Evolutionary conservation across 495 filamentous ascomycete genomes (phyloP), one percentile per base, ranked within the genome.

Genomic region (Penicillium parvum): DNA sequence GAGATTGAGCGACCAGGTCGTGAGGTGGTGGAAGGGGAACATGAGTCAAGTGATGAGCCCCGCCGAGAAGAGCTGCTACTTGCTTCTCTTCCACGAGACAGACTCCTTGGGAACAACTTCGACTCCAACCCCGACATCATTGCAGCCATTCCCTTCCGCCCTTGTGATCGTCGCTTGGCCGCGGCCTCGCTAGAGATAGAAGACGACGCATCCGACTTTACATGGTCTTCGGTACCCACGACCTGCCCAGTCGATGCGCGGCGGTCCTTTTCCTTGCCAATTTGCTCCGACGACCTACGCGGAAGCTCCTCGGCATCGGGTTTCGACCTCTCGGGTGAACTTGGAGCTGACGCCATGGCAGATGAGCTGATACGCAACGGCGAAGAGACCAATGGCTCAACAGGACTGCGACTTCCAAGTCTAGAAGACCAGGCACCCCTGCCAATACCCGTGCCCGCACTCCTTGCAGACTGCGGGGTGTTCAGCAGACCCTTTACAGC

Each of bases 41-140:
- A 77, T 8, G 48, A 84, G 54, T 85, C 83, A 40, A 74, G 66
- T n/a, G 64, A 71, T 19, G 72, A 63, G 1, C 73, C 76, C 2
- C 67, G 49, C 20, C 69, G 52, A 18, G 78, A 76, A 37, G 71
- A 70, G 41, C 76, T 67, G 7, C 67, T 63, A 33, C 60, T 66
- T 6, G 65, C 58, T 26, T 72, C 71, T 49, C 64, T 49, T 1
- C 68, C 64, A 32, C 67, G 61, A 22, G 57, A 45, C 40, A 71
- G 63, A 49, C 62, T 65, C 53, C 54, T 54, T 10, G 65, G 58
- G 5, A 64, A 58, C 30, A 66, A 45, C 12, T 53, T 57, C 8
- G 61, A 49, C 33, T 69, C 65, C 37, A 69, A 50, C 3, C 65
- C 65, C 14, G 63, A 65, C 63, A 71, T 68, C 46, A 68, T 58